Conservation (phyloP, 768 basidiomycete species). For the Exidia glandulosa region DNA sequence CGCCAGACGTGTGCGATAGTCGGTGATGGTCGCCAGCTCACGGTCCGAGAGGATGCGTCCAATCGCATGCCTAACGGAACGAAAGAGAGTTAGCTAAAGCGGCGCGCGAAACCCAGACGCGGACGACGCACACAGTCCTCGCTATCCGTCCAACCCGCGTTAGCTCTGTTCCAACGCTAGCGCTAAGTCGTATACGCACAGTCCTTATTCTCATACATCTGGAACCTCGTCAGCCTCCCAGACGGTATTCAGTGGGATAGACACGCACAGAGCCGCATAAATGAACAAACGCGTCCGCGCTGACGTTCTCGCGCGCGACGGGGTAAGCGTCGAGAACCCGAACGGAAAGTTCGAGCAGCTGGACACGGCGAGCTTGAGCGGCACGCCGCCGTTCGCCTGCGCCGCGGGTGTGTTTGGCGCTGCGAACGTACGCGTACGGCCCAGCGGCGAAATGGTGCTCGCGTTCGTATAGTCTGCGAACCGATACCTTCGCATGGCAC, state of each 20-base stretch:
- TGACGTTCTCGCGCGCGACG: neutral
- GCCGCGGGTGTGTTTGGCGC: conserved; percentile 6
- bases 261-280: neutral
- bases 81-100: too few relatives aligned
- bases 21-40: conserved; percentile 45
- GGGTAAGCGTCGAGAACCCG: conserved; percentile 12
- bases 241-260: neutral
- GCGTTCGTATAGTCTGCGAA: conserved; percentile 14
- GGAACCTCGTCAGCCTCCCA: neutral
- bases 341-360: conserved; percentile 15
- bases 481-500: neutral
- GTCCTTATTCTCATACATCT: neutral
- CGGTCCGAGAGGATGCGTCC: conserved; percentile 39
- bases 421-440: conserved; percentile 15
- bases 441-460: conserved; percentile 10
- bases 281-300: neutral
- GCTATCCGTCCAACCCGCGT: neutral
- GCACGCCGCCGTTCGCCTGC: conserved; percentile 3
- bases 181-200: neutral
- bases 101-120: too few relatives aligned
- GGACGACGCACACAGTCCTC: too few relatives aligned
- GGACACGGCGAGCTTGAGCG: conserved; percentile 14
- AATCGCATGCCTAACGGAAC: conserved; percentile 28
- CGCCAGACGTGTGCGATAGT: conserved; percentile 41
- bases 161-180: neutral